These are phyloP conservation scores for Xylaria grammica DNA, from an alignment of 495 filamentous ascomycete genomes.

Conservation along the genomic window DNA sequence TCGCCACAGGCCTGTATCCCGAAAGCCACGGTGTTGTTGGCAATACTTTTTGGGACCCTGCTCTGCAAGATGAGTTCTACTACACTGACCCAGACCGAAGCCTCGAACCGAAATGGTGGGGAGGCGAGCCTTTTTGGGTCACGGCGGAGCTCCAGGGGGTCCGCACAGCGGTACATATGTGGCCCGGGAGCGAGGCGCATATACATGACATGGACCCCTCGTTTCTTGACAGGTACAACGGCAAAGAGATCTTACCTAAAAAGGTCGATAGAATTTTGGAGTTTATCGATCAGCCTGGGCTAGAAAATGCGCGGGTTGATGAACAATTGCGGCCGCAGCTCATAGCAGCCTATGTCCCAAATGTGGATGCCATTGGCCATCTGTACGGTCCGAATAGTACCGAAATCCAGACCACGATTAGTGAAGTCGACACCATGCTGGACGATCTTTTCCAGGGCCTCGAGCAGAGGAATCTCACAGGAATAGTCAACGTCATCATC, in stretches of 20 bases:
- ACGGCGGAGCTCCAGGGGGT: constrained; percentile 83
- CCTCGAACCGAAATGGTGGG: constrained; percentile 90
- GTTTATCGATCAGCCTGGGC: constrained; percentile 80
- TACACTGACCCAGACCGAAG: constrained; percentile 77
- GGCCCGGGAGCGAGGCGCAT: constrained; percentile 92
- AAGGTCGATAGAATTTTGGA: constrained; percentile 81
- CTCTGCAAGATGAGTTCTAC: constrained; percentile 76
- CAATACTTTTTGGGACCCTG: constrained; percentile 92
- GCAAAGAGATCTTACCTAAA: constrained; percentile 68
- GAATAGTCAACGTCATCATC: constrained; percentile 94
- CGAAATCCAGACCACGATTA: constrained; percentile 77
- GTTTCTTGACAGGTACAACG: constrained; percentile 84
- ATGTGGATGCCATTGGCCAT: constrained; percentile 87
- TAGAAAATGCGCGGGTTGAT: constrained; percentile 49
- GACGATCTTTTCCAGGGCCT: constrained; percentile 75
- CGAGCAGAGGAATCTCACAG: constrained; percentile 78
- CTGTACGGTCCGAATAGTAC: constrained; percentile 92
- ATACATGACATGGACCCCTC: constrained; percentile 69
- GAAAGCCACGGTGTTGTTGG: constrained; percentile 93
- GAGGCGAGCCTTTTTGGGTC: constrained; percentile 89
- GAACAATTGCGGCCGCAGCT: constrained; percentile 73
- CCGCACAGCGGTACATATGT: constrained; percentile 91
- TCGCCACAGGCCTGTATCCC: constrained; percentile 90
- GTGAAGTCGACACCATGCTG: constrained; percentile 78
- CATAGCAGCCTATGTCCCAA: constrained; percentile 92